Conservation (phyloP, 306 rosid species). For the Acmispon strigosus region DNA sequence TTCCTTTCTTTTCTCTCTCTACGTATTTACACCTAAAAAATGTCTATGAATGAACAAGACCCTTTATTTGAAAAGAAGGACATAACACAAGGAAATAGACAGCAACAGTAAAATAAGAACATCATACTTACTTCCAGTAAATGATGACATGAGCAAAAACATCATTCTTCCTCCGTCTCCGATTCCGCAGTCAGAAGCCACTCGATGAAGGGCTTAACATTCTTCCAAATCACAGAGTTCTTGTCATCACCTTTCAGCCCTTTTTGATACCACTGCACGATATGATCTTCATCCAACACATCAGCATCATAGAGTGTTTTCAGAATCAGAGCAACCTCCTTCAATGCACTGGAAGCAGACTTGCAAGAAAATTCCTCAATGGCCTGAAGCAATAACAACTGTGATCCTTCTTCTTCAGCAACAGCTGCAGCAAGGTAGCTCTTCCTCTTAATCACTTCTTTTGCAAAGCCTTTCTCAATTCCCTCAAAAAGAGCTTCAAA, state of each 20-base stretch:
- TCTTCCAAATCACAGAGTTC: no score
- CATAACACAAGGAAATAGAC: not conserved
- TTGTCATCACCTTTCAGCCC: slow-evolving; percentile 45
- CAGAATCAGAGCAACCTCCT: slow-evolving; percentile 52
- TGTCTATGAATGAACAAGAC: not conserved
- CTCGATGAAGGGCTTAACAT: no score
- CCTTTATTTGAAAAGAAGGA: slow-evolving; percentile 21
- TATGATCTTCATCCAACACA: no score
- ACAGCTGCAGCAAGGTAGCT: slow-evolving; percentile 36
- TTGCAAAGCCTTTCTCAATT: slow-evolving; percentile 45
- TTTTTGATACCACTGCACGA: slow-evolving; percentile 41
- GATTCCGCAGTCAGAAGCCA: no score
- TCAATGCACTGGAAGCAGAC: slow-evolving; percentile 25
- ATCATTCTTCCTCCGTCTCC: no score
- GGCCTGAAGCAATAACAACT: slow-evolving; percentile 37
- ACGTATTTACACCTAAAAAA: no score
- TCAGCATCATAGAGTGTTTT: slow-evolving; percentile 57
- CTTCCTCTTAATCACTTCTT: slow-evolving; percentile 36
- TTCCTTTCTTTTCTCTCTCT: no score
- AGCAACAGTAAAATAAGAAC: not conserved
- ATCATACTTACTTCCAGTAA: slow-evolving; percentile 46
- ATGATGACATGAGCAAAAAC: no score
- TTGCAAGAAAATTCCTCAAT: slow-evolving; percentile 38
- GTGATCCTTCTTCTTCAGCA: slow-evolving; percentile 35
- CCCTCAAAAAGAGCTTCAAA: slow-evolving; percentile 37